Percentiles rank a stretch among this genome's conserved stretches.
phyloP scores from a whole-genome alignment of 495 filamentous ascomycete species.

The Aspergillus coremiiformis region DNA sequence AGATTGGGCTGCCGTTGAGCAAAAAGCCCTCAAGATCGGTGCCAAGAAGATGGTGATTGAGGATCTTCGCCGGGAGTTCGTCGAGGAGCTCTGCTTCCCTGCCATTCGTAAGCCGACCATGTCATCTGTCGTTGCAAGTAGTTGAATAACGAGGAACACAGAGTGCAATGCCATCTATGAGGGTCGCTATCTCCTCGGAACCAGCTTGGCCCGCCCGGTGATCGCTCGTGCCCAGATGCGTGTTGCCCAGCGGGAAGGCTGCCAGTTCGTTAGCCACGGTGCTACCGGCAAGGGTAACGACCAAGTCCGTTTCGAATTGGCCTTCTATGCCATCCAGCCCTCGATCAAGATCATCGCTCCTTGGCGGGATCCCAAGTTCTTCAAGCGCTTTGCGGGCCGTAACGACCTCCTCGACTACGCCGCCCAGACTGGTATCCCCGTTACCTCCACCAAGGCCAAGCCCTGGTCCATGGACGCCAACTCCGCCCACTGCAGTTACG shows the following conservation, averaged over 20 bases:
- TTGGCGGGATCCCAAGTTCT: slow-evolving; percentile 82
- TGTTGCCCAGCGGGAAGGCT: slow-evolving; percentile 50
- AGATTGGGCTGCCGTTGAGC: slow-evolving; percentile 14
- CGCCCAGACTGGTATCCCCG: slow-evolving; percentile 67
- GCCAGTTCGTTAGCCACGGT: slow-evolving; percentile 62
- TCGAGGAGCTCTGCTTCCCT: slow-evolving; percentile 80
- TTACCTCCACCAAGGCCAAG: slow-evolving; percentile 77
- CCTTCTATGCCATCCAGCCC: slow-evolving; percentile 67
- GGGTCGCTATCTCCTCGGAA: slow-evolving; percentile 73
- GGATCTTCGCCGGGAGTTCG: slow-evolving; percentile 50
- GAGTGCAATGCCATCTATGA: slow-evolving; percentile 82
- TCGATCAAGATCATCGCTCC: slow-evolving; percentile 81
- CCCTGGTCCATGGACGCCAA: slow-evolving; percentile 79
- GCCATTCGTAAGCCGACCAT: slow-evolving; percentile 47
- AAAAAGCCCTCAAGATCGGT: slow-evolving; percentile 13
- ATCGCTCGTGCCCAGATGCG: slow-evolving; percentile 77
- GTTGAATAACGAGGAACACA: not conserved
- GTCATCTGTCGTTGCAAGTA: not conserved
- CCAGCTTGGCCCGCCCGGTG: slow-evolving; percentile 77
- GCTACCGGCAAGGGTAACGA: slow-evolving; percentile 87
- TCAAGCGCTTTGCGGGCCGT: slow-evolving; percentile 71
- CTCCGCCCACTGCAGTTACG: slow-evolving; percentile 84
- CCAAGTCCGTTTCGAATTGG: slow-evolving; percentile 79
- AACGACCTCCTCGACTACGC: slow-evolving; percentile 88
- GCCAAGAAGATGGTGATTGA: slow-evolving; percentile 15